Base-by-base conservation (phyloP, 2,329 filamentous ascomycete species). In the Aspergillus ochraceoroseus region DNA sequence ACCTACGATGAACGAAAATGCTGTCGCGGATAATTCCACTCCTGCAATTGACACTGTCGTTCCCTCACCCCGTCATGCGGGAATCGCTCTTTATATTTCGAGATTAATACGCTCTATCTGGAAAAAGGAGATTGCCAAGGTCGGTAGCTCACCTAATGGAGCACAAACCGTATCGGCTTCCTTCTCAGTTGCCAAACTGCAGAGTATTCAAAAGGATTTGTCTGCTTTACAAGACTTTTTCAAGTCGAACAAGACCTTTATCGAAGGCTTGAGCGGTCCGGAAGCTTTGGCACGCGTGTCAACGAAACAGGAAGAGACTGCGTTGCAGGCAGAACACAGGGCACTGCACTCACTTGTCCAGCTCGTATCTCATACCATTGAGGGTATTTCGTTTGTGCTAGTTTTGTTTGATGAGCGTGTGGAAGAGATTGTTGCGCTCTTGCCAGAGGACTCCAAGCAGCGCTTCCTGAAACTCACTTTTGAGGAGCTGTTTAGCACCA, bases 321-420 rank as follows among this genome's bases (percentile, higher is more conserved):
- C 89, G 1, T 73, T 95, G 14, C 90, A 95, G 62, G 90, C 87
- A 9, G 92, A 98, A 64, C 90, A 98, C 61, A 86, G 94, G 54
- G 89, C 89, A 7, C 75, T 98, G 49, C 84, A 92, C 57, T 87
- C 87, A 2, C 71, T 98, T 33, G 79, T 94, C 47, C 82, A 84
- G 49, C 73, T 98, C 15, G 87, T 95, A 63, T 82, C 83, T 39
- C 87, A 87, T 62, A 92, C 95, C 26, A 89, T 92, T 5, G 92
- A 98, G 63, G 92, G 92, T 3, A 95, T 98, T 36, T 94, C 90
- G 0, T 98, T 98, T 55, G 87, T 95, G 3, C 75, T 90, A 14
- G 92, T 95, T 59, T 74, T 98, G 1, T 96, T 96, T 46, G 90
- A 96, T 51, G 90, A 98, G 71, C 81, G 85, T 7, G 82, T 95